These are phyloP conservation scores for Mycotypha africana DNA, from an alignment of 371 early-diverging fungal species.

Conservation along the genomic window DNA sequence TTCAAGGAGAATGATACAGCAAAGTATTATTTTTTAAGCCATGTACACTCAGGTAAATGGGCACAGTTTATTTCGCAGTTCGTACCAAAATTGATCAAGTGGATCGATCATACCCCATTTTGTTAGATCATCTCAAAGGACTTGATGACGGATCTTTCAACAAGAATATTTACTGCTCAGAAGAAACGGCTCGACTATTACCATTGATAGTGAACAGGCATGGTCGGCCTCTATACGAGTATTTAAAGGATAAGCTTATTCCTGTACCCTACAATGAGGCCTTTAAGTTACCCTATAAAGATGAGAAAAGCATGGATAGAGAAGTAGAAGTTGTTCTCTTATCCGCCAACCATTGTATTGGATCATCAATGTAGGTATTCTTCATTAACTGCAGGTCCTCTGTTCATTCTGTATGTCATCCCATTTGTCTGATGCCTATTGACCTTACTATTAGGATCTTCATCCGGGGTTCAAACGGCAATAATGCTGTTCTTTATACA, in stretches of 20 bases:
- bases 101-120: too few species aligned
- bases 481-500: too few species aligned
- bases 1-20: slow-evolving; percentile 21
- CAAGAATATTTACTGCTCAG: slow-evolving; percentile 28
- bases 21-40: slow-evolving; percentile 29
- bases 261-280: slow-evolving; percentile 11
- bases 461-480: too few species aligned
- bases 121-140: slow-evolving; percentile 29
- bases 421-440: too few species aligned
- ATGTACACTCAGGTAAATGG: slow-evolving; percentile 31
- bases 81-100: background rate
- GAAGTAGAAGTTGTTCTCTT: slow-evolving; percentile 19
- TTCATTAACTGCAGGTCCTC: too few species aligned
- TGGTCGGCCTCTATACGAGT: slow-evolving; percentile 7
- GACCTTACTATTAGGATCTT: too few species aligned
- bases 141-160: slow-evolving; percentile 16
- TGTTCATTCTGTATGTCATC: too few species aligned
- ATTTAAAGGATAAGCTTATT: slow-evolving; percentile 18
- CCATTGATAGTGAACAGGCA: slow-evolving; percentile 13
- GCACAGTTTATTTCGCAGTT: background rate
- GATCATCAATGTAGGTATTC: slow-evolving; percentile 39
- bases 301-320: slow-evolving; percentile 21
- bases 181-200: slow-evolving; percentile 26
- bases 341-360: slow-evolving; percentile 43
- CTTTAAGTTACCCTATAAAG: slow-evolving; percentile 14